Evolutionary conservation across 768 basidiomycete species (phyloP).

Genomic region (Mycena sanguinolenta): DNA sequence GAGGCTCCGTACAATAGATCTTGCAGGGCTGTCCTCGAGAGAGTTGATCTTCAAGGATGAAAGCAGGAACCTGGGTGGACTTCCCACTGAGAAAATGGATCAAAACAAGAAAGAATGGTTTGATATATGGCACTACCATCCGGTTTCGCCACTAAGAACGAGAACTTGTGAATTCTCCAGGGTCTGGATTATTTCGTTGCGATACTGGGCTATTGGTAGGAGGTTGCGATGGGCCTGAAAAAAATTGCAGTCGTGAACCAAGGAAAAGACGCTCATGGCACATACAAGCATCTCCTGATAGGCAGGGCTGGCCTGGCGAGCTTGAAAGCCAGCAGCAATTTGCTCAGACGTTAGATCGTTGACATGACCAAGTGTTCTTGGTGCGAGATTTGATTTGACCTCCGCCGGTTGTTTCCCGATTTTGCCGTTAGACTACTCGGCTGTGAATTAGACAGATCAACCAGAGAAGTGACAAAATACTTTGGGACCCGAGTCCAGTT

Average conservation of each 20-base stretch:
- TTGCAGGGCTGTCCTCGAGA: conserved; percentile 86
- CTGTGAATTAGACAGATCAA: not conserved
- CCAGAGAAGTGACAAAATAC: conserved; percentile 44
- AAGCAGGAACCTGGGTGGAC: conserved; percentile 95
- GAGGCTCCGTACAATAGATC: conserved; percentile 95
- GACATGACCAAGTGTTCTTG: conserved; percentile 19
- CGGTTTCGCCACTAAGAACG: conserved; percentile 76
- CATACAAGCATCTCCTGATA: conserved; percentile 94
- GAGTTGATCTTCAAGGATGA: conserved; percentile 92
- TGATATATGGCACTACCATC: conserved; percentile 46
- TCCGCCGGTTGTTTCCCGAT: conserved; percentile 38
- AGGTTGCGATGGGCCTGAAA: conserved; percentile 76
- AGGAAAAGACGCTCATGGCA: conserved; percentile 30
- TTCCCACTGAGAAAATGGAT: conserved; percentile 77
- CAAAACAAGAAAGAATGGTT: conserved; percentile 8
- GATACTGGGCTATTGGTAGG: conserved; percentile 90
- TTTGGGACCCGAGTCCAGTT: conserved; percentile 59
- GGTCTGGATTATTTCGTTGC: conserved; percentile 75
- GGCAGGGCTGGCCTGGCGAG: conserved; percentile 69
- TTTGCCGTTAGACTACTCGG: conserved; percentile 40
- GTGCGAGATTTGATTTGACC: conserved; percentile 20
- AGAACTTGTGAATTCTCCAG: conserved; percentile 85
- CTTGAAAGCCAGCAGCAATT: conserved; percentile 68
- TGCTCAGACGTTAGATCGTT: conserved; percentile 57
- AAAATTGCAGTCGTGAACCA: conserved; percentile 9